Evolutionary conservation across 192 early-diverging fungal species (phyloP).

Genomic region (Coemansia aciculifera): DNA sequence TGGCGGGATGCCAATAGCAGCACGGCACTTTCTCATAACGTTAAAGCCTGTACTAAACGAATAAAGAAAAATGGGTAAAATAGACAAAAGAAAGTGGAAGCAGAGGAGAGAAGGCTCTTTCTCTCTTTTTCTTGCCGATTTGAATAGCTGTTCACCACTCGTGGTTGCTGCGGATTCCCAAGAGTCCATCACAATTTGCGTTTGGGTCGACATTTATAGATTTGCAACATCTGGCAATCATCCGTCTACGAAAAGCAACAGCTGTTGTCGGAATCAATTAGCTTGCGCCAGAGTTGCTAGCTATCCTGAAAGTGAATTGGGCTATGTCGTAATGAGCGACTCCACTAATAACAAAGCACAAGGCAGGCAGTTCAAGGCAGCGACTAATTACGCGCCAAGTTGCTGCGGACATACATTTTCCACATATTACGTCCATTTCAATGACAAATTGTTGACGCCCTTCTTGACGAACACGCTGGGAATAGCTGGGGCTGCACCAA

Average conservation of each 20-base stretch:
- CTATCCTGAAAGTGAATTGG: no score
- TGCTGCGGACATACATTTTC: background rate
- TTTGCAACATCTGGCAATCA: no score
- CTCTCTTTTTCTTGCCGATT: no score
- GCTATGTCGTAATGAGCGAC: no score
- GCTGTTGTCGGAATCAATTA: no score
- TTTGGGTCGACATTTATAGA: no score
- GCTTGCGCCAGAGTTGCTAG: no score
- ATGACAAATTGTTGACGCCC: slow-evolving; percentile 62
- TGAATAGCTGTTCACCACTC: no score
- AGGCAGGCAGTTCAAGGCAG: background rate
- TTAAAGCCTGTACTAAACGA: background rate
- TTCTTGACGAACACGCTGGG: slow-evolving; percentile 79
- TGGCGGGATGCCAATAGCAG: background rate
- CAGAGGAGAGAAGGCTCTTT: no score
- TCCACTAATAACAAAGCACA: background rate
- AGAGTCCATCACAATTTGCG: no score
- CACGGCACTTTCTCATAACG: background rate
- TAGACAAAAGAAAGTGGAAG: background rate
- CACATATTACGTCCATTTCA: slow-evolving; percentile 59
- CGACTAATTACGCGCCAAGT: background rate
- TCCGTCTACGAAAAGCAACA: no score
- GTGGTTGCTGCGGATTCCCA: no score
- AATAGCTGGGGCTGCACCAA: slow-evolving; percentile 69
- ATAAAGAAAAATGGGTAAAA: background rate